Conservation (phyloP, 805 yeast species). For the Lachancea fermentati region DNA sequence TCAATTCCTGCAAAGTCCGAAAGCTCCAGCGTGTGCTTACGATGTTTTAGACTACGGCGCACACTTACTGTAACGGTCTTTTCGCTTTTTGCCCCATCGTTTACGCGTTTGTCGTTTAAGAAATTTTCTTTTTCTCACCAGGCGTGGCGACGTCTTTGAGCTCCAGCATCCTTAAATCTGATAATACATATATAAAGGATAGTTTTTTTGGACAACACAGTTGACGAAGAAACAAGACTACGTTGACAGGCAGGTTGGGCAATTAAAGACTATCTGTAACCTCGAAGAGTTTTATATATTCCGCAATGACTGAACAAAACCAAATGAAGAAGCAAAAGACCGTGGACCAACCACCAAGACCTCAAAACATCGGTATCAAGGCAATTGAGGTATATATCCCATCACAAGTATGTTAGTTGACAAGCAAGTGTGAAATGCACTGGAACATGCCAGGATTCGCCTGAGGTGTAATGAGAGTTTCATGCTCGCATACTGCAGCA, state of each 20-base stretch:
- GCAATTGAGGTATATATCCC: slow-evolving; percentile 94
- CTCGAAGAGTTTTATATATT: slow-evolving; percentile 4
- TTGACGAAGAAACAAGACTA: neutral
- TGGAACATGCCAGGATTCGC: no score
- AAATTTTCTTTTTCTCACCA: slow-evolving; percentile 2
- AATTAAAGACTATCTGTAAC: neutral
- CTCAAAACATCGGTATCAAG: slow-evolving; percentile 91
- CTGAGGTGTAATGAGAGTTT: no score
- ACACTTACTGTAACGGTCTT: neutral
- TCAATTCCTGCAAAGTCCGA: neutral
- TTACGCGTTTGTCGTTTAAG: slow-evolving; percentile 3
- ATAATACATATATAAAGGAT: neutral
- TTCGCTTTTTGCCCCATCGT: slow-evolving; percentile 3
- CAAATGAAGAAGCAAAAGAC: slow-evolving; percentile 28
- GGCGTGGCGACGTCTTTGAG: neutral
- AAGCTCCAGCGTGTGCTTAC: neutral
- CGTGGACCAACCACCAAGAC: slow-evolving; percentile 34
- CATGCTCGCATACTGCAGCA: no score
- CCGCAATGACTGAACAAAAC: slow-evolving; percentile 23
- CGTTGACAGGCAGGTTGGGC: neutral
- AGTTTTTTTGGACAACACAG: neutral
- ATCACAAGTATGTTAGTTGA: slow-evolving; percentile 43
- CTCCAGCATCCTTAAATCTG: neutral
- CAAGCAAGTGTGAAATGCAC: neutral
- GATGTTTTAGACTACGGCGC: neutral